Conservation (phyloP, 108 stramenopile genomes). For the Cylindrotheca fusiformis region DNA sequence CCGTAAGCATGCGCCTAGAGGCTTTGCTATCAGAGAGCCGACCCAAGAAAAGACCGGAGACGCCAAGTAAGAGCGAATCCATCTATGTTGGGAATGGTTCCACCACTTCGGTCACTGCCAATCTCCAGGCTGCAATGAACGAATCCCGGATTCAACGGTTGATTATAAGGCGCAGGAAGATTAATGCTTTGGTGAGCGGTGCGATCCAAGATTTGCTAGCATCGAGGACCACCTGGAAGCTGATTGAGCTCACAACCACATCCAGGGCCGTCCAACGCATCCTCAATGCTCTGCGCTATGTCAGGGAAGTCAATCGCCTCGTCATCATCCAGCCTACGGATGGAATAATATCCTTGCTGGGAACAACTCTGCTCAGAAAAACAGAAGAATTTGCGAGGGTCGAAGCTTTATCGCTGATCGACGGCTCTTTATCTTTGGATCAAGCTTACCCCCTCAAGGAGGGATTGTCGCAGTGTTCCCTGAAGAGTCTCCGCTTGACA, state of each 20-base stretch:
- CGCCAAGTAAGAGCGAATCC: too few species aligned
- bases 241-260: constrained; percentile 6
- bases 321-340: constrained; percentile 6
- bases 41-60: too few species aligned
- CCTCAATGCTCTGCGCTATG: background rate
- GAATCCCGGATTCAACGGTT: background rate
- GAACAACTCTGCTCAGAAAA: background rate
- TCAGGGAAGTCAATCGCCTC: background rate
- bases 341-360: background rate
- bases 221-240: constrained; percentile 5
- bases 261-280: constrained; percentile 5
- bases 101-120: background rate
- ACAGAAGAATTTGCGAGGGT: background rate
- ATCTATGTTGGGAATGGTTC: background rate
- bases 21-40: too few species aligned
- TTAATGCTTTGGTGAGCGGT: constrained; percentile 12
- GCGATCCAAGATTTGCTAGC: constrained; percentile 12
- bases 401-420: background rate
- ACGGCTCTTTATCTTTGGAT: background rate
- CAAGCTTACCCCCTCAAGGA: background rate
- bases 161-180: background rate
- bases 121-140: background rate
- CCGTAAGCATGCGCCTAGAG: too few species aligned
- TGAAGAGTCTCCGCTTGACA: background rate
- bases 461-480: background rate